Base-by-base conservation (phyloP, 2,329 filamentous ascomycete genomes). In the Akanthomyces lecanii region DNA sequence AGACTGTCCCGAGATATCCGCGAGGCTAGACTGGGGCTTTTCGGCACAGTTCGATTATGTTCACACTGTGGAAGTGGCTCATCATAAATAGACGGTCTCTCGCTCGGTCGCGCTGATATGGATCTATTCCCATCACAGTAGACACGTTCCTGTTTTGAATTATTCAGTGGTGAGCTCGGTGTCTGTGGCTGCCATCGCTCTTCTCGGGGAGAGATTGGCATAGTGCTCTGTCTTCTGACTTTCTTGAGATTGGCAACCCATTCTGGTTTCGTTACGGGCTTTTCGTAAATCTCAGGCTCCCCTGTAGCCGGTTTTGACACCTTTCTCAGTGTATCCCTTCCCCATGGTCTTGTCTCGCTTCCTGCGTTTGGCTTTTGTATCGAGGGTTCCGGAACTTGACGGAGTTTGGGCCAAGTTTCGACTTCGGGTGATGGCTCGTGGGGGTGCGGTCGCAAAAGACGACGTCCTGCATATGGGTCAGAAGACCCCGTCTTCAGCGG, bases 41-140 rank as follows among this genome's bases (percentile, higher is more conserved):
- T 62, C 8, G 51, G 16, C 42, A 44, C 44, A 12, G 23, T 23
- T 12, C 16, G 60, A 25, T 5, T 23, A 16, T 45, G 51, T 2
- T 53, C 51, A 6, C 42, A 36, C 25, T 25, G 48, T n/a, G 21
- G 40, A 48, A 28, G 23, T 28, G 42, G 51, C 33, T 62, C 51
- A 16, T 62, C 52, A 25, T 62, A 55, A n/a, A 30, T 48, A 18
- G 60, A 62, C 12, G 60, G 16, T 47, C 51, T 55, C 45, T 57
- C 51, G n/a, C 62, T 52, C 40, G 44, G 62, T 21, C 58, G 48
- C 36, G 38, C 33, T 25, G 62, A 61, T 38, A 61, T 51, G 4
- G 62, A 64, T 47, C 51, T 52, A 44, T 64, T 64, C 51, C 62
- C 33, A 60, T 64, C 57, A 45, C 44, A 64, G 47, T 60, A 64